Conservation (phyloP, 2,329 filamentous ascomycete species). For the Cercospora zeae-maydis region DNA sequence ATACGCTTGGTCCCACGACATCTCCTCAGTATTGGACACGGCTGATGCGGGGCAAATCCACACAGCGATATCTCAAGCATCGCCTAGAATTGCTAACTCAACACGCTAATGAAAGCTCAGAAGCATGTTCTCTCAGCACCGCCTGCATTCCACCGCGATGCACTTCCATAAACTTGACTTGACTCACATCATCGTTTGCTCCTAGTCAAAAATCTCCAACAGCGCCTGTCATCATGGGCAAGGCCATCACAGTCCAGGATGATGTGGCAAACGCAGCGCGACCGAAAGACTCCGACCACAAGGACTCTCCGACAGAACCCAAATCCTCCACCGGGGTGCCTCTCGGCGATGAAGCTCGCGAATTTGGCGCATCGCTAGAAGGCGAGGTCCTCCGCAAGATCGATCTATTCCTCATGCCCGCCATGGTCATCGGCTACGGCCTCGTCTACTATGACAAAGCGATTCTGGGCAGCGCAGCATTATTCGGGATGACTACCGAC, state of each 20-base stretch:
- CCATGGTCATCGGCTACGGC: conserved; percentile 1
- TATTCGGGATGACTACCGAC: conserved; percentile 1
- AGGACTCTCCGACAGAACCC: neutral
- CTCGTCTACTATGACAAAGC: conserved; percentile 1
- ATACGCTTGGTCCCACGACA: neutral
- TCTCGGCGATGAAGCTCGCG: neutral
- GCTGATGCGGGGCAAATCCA: neutral
- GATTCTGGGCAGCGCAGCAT: conserved; percentile 1
- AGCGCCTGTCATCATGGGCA: neutral
- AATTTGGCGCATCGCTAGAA: neutral
- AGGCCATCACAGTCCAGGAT: neutral
- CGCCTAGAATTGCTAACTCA: neutral
- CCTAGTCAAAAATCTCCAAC: neutral
- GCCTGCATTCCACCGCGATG: neutral
- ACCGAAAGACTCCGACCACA: neutral
- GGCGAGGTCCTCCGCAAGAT: conserved; percentile 2
- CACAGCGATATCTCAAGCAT: neutral
- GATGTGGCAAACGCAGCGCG: neutral
- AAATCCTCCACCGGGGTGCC: neutral
- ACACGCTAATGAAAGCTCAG: conserved; percentile 4
- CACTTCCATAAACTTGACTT: neutral
- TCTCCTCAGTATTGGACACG: neutral
- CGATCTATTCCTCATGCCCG: neutral
- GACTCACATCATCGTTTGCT: neutral
- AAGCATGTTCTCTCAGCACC: neutral